Base-by-base conservation (phyloP, 2,329 filamentous ascomycete species). In the Eurotiales sp. region DNA sequence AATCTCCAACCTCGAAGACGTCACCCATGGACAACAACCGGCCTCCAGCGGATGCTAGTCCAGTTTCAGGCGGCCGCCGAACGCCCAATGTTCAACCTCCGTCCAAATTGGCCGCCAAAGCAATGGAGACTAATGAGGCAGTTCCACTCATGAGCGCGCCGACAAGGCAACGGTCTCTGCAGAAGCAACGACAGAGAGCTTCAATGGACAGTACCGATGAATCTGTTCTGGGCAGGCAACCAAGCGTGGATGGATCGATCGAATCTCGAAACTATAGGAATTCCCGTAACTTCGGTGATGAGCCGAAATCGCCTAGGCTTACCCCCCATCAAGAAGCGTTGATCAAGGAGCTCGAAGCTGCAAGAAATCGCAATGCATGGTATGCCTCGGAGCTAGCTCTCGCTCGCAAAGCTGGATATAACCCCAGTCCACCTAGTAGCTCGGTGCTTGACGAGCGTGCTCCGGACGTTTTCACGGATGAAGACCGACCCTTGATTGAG, bases 301-400 rank as follows among this genome's bases (percentile, higher is more conserved):
- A 75, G 53, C 73, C 73, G 30, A 66, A 68, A 12, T 76, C 73
- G 8, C 73, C 73, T 10, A 68, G 69, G 34, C 56, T 76, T 34
- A 75, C 69, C 3, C 64, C 72, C 60, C 58, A 77, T 46, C 74
- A 77, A 55, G 82, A 81, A 56, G 84, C 87, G 0, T 70, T 96
- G 11, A 77, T 89, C 12, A 92, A 93, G 65, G 93, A 99, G 65
- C 77, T 99, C 2, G 92, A 99, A 65, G 79, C 84, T 8, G 81
- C 86, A 3, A 88, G 89, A 62, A 93, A 87, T 63, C 83, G 88
- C 46, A 97, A 96, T 70, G 92, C 92, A 0, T 99, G 93, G 93
- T 96, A 95, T 69, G 90, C 90, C 7, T 96, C 92, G 0, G 93
- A 99, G 70, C 77, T 99, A 41, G 90, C 95, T 52, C 76, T 99